Evolutionary conservation across 768 basidiomycete genomes (phyloP).

Genomic region (Russula foetens): DNA sequence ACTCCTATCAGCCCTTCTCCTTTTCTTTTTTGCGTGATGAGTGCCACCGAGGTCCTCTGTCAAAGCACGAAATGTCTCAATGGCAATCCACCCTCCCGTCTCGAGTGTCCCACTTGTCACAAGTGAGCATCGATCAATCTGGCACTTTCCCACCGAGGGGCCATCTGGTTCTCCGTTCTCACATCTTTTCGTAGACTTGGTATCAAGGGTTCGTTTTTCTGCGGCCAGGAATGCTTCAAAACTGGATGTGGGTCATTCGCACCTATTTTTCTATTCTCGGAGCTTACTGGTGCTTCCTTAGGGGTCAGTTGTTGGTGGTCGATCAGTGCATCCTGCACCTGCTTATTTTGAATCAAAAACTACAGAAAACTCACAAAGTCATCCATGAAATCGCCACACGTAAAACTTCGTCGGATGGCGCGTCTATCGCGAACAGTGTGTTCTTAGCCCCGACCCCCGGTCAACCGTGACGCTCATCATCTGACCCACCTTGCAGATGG

Average conservation of each 20-base stretch:
- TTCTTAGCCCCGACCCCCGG: background rate
- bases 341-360: background rate
- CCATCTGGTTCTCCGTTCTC: background rate
- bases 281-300: slow-evolving; percentile 6
- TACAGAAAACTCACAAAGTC: slow-evolving; percentile 77
- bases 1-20: background rate
- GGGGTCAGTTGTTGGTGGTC: slow-evolving; percentile 24
- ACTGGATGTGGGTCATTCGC: slow-evolving; percentile 62
- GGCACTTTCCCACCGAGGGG: background rate
- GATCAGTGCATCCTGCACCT: slow-evolving; percentile 8
- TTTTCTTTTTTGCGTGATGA: slow-evolving; percentile 26
- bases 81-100: slow-evolving; percentile 73
- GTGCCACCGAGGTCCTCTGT: slow-evolving; percentile 39
- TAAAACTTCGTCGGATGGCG: slow-evolving; percentile 23
- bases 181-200: slow-evolving; percentile 46
- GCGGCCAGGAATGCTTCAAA: slow-evolving; percentile 95
- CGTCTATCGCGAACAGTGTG: slow-evolving; percentile 25
- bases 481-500: slow-evolving; percentile 42
- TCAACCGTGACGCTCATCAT: background rate
- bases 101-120: slow-evolving; percentile 92
- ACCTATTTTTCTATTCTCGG: slow-evolving; percentile 6
- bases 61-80: slow-evolving; percentile 68
- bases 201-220: slow-evolving; percentile 82
- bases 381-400: slow-evolving; percentile 55
- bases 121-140: slow-evolving; percentile 47